Evolutionary conservation across 139 green algal genomes (phyloP).

Genomic region (Tetradesmus lagerheimii): DNA sequence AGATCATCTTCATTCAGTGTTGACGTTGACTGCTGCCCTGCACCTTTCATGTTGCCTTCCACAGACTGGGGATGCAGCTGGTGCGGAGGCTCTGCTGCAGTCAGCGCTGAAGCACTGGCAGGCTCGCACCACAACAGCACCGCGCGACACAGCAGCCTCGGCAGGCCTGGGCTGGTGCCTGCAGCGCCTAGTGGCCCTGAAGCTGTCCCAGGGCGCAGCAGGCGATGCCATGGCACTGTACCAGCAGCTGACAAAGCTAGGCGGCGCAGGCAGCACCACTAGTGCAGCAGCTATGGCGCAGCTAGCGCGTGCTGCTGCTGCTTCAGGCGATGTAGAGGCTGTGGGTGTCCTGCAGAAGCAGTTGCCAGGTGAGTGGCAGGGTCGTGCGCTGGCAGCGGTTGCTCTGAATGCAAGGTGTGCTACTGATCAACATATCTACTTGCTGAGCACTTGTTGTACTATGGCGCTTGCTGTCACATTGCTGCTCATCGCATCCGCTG

Average conservation of each 20-base stretch:
- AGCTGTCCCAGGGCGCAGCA: slow-evolving; percentile 54
- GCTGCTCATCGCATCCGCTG: too few relatives aligned
- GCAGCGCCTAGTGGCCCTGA: slow-evolving; percentile 66
- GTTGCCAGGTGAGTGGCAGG: slow-evolving; percentile 32
- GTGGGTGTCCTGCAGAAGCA: slow-evolving; percentile 51
- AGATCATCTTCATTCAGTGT: too few relatives aligned
- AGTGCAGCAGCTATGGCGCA: slow-evolving; percentile 45
- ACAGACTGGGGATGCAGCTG: slow-evolving; percentile 61
- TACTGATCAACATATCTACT: too few relatives aligned
- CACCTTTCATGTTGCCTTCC: neutral
- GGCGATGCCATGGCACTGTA: slow-evolving; percentile 42
- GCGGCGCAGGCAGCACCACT: slow-evolving; percentile 28
- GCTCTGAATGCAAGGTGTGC: neutral
- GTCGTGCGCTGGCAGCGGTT: slow-evolving; percentile 1
- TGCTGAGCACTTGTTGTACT: too few relatives aligned
- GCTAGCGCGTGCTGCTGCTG: slow-evolving; percentile 60
- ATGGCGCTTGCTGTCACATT: too few relatives aligned
- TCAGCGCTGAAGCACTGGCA: slow-evolving; percentile 59
- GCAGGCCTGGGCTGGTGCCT: slow-evolving; percentile 68
- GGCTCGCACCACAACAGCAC: neutral
- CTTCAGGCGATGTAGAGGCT: slow-evolving; percentile 41
- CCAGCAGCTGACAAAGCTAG: slow-evolving; percentile 45
- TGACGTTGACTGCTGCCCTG: neutral
- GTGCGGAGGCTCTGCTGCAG: slow-evolving; percentile 61
- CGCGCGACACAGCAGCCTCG: neutral